Percentiles rank a stretch among this genome's conserved stretches.
Evolutionary conservation across 2,329 filamentous ascomycete genomes (phyloP).

Genomic region (Neofusicoccum umdonicola): DNA sequence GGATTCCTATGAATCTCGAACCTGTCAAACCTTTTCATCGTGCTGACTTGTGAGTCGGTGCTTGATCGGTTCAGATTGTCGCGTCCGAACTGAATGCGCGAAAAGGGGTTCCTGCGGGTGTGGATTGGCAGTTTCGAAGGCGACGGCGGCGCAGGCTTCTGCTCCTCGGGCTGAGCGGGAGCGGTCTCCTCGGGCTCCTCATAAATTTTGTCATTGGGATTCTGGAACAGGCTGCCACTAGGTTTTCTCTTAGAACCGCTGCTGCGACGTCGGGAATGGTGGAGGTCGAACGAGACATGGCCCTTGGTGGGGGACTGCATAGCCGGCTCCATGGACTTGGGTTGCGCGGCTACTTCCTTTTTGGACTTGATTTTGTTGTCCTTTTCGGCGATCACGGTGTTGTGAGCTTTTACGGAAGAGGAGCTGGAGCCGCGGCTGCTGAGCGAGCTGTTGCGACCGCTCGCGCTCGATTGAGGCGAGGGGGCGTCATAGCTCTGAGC

Average conservation of each 20-base stretch:
- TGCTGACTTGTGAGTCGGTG: slow-evolving; percentile 43
- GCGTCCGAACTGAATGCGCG: slow-evolving; percentile 57
- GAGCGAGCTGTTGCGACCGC: slow-evolving; percentile 14
- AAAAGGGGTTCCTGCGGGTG: slow-evolving; percentile 64
- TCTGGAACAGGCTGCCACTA: slow-evolving; percentile 66
- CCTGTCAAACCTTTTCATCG: slow-evolving; percentile 43
- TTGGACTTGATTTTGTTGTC: slow-evolving; percentile 9
- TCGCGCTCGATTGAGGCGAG: slow-evolving; percentile 14
- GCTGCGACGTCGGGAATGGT: slow-evolving; percentile 48
- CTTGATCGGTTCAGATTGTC: slow-evolving; percentile 44
- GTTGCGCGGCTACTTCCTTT: not conserved
- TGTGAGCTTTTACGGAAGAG: slow-evolving; percentile 18
- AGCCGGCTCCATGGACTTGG: not conserved
- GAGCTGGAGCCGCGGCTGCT: slow-evolving; percentile 28
- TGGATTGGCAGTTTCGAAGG: slow-evolving; percentile 20
- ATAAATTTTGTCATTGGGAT: slow-evolving; percentile 77
- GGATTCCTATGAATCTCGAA: slow-evolving; percentile 83
- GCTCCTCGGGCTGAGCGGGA: slow-evolving; percentile 25
- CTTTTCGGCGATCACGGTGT: not conserved
- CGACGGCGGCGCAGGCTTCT: slow-evolving; percentile 22
- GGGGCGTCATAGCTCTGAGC: slow-evolving; percentile 39
- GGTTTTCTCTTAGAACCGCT: slow-evolving; percentile 68
- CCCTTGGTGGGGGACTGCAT: slow-evolving; percentile 1
- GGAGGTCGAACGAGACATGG: slow-evolving; percentile 10
- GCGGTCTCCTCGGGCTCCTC: slow-evolving; percentile 68